phyloP scores from a whole-genome alignment of 306 rosid genomes.

The Pterocarpus santalinus region DNA sequence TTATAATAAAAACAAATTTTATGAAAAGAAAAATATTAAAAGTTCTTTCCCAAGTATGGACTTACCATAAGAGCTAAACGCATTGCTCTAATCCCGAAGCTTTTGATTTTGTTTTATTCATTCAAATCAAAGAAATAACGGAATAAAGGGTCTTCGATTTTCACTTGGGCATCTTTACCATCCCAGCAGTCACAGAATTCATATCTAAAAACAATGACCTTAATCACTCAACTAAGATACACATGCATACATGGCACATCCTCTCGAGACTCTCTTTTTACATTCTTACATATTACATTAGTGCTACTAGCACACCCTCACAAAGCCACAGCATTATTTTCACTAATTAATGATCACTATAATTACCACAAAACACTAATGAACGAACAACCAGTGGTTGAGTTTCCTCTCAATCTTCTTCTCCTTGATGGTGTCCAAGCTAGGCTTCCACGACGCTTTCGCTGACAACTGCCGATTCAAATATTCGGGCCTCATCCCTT shows the following conservation, averaged over 20 bases:
- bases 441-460: constrained; percentile 89
- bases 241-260: not conserved
- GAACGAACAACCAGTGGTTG: constrained; percentile 66
- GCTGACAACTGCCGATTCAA: constrained; percentile 81
- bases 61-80: too few species aligned
- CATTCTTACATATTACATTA: not conserved
- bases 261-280: not conserved
- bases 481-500: constrained; percentile 66
- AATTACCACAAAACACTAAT: constrained; percentile 12
- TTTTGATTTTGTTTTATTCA: not conserved
- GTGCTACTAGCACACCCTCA: not conserved
- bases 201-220: not conserved
- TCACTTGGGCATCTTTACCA: not conserved
- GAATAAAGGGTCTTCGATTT: constrained; percentile 2
- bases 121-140: not conserved
- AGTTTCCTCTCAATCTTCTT: constrained; percentile 61
- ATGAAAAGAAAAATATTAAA: too few species aligned
- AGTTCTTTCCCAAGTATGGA: too few species aligned
- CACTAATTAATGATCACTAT: not conserved
- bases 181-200: not conserved
- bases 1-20: too few species aligned
- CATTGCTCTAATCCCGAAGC: not conserved
- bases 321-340: not conserved
- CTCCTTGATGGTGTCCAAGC: constrained; percentile 86
- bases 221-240: not conserved